phyloP scores from a whole-genome alignment of 495 filamentous ascomycete genomes.

The Staphylotrichum tortipilum region DNA sequence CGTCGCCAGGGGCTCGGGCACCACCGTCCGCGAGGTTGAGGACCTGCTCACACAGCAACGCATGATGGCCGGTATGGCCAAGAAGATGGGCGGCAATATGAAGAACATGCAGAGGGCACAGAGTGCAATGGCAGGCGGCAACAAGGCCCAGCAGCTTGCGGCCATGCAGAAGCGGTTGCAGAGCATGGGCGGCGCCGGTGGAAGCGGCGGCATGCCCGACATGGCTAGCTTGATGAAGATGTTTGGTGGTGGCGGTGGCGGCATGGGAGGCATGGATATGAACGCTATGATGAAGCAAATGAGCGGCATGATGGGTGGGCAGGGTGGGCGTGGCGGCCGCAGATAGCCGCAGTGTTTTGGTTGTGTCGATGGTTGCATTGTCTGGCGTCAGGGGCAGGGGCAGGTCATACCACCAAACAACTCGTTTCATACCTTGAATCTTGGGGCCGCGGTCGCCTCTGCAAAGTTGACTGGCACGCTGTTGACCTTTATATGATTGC shows the following conservation, averaged over 20 bases:
- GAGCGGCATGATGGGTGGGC: constrained; percentile 47
- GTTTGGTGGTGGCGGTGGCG: constrained; percentile 49
- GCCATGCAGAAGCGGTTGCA: constrained; percentile 95
- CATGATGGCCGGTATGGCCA: constrained; percentile 99
- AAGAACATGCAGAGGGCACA: constrained; percentile 94
- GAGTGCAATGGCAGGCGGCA: constrained; percentile 74
- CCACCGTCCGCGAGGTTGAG: constrained; percentile 88
- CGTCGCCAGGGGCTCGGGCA: constrained; percentile 81
- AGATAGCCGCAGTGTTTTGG: constrained; percentile 2
- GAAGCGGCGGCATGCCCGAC: constrained; percentile 57
- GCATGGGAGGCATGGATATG: constrained; percentile 68
- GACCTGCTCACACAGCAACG: constrained; percentile 94
- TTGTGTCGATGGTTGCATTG: constrained; percentile 5
- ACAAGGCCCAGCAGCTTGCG: constrained; percentile 87
- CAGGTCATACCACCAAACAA: constrained; percentile 6
- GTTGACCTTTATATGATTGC: too few species aligned
- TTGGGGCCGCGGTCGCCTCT: too few species aligned
- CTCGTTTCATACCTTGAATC: too few species aligned
- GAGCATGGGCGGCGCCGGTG: constrained; percentile 66
- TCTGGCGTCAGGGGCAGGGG: constrained; percentile 10
- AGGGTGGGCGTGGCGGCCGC: constrained; percentile 21
- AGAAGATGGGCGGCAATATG: constrained; percentile 95
- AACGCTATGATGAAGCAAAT: constrained; percentile 81
- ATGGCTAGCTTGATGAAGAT: constrained; percentile 84
- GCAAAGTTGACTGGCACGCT: too few species aligned